Conservation (phyloP, 805 yeast species). For the Candida easanensis region DNA sequence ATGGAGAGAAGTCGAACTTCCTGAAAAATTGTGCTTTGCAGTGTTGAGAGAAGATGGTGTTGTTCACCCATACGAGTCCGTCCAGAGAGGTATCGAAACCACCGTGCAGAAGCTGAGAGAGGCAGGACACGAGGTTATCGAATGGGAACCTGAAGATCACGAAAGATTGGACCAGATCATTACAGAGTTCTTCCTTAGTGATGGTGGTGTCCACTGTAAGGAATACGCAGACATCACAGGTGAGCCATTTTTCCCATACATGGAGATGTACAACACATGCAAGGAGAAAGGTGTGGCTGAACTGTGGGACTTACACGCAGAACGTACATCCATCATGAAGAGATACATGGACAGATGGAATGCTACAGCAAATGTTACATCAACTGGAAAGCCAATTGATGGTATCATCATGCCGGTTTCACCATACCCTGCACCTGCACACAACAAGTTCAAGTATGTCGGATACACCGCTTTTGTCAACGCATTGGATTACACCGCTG, state of each 20-base stretch:
- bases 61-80: conserved; percentile 48
- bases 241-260: conserved; percentile 43
- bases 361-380: conserved; percentile 32
- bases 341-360: conserved; percentile 43
- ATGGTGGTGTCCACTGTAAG: conserved; percentile 40
- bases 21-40: conserved; percentile 40
- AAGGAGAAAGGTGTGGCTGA: conserved; percentile 28
- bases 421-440: conserved; percentile 35
- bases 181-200: conserved; percentile 32
- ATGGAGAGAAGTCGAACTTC: conserved; percentile 36
- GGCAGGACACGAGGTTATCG: conserved; percentile 51
- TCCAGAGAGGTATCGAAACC: conserved; percentile 41
- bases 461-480: conserved; percentile 55
- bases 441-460: conserved; percentile 23
- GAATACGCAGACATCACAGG: conserved; percentile 36
- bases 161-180: conserved; percentile 32
- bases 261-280: conserved; percentile 37
- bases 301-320: conserved; percentile 42
- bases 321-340: conserved; percentile 37
- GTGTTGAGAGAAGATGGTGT: conserved; percentile 40
- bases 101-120: conserved; percentile 30
- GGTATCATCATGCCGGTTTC: conserved; percentile 41
- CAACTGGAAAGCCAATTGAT: conserved; percentile 43
- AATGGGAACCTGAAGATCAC: conserved; percentile 43
- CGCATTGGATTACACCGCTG: conserved; percentile 54